Evolutionary conservation across 2,329 filamentous ascomycete genomes (phyloP), one percentile per base, ranked within the genome.

Genomic region (Curvularia sp.): DNA sequence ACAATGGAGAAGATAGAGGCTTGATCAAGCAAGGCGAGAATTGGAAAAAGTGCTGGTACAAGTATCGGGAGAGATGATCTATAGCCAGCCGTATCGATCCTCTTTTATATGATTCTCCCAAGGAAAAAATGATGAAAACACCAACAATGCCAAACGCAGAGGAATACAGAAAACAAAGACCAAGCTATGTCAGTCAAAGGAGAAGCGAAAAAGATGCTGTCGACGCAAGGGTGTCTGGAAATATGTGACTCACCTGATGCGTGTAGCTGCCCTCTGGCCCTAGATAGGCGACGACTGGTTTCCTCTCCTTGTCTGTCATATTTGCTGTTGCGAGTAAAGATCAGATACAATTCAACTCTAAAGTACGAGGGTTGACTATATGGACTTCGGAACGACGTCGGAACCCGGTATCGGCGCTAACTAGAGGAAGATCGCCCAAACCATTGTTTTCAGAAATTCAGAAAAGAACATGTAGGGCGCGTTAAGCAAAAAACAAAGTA

Each of bases 261-360:
- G 88, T 89, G 72, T 89, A 90, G 32, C 87, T 89, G 23, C 86
- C 86, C 65, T 81, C 75, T 3, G 88, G 88, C 7, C 88, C 88
- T 28, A 91, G 75, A 69, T 86, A 91, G 41, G 86, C 83, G 25
- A 86, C 76, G 23, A 73, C 70, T 19, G 60, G 62, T 48, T 64
- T 71, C 21, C 64, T 45, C 19, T 64, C 50, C 12, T 57, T 42
- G 5, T 55, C 56, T 19, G 53, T 45, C 66, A 68, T 70, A 10
- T 42, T 56, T 42, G 32, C 10, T 51, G 42, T 12, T 27, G 42
- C 23, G 12, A 15, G 18, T 27, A 10, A 6, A 27, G 1, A 30
- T 19, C 10, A 15, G 9, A 21, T 30, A 27, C 7, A 43, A 23
- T 6, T 43, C 13, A 27, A 43, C 21, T 43, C 12, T 12, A 18